Percentiles rank a stretch among this genome's conserved stretches.
Conservation (phyloP, 78 protist genomes). For the Tieghemostelium lacteum region DNA sequence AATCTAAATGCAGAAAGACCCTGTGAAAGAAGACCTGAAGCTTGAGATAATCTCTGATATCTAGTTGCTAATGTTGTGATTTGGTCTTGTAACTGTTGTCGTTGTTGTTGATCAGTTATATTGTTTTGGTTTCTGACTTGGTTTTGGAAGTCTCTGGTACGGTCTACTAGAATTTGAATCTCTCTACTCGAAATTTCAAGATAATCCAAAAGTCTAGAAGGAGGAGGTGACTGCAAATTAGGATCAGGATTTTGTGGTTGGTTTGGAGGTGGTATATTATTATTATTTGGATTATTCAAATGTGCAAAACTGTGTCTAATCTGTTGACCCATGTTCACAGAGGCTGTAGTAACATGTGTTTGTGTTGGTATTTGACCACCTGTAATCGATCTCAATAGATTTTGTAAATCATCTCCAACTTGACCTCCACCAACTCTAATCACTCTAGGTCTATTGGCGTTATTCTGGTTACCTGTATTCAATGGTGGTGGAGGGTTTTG, state of each 20-base stretch:
- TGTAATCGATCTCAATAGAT: neutral
- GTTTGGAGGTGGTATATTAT: conserved; percentile 16
- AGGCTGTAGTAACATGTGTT: no score
- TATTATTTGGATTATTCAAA: conserved; percentile 5
- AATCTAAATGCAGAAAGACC: conserved; percentile 1
- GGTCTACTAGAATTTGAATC: neutral
- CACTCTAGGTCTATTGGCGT: neutral
- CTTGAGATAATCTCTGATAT: neutral
- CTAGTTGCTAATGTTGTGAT: neutral
- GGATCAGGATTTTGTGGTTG: neutral
- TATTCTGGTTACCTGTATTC: neutral
- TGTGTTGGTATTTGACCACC: neutral
- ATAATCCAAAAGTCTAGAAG: conserved; percentile 20
- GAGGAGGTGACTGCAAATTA: neutral
- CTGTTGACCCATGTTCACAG: neutral
- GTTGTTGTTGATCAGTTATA: conserved; percentile 11
- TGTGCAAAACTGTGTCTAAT: conserved; percentile 6
- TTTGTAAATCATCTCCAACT: neutral
- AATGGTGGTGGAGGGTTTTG: conserved; percentile 6
- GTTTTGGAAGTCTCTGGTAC: neutral
- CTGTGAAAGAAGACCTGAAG: conserved; percentile 18
- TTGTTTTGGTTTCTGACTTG: conserved; percentile 6
- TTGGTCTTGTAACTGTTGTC: conserved; percentile 47
- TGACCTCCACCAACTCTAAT: neutral
- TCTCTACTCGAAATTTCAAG: conserved; percentile 1